phyloP scores from a whole-genome alignment of 2,329 filamentous ascomycete genomes.

The Aspergillus unguis region DNA sequence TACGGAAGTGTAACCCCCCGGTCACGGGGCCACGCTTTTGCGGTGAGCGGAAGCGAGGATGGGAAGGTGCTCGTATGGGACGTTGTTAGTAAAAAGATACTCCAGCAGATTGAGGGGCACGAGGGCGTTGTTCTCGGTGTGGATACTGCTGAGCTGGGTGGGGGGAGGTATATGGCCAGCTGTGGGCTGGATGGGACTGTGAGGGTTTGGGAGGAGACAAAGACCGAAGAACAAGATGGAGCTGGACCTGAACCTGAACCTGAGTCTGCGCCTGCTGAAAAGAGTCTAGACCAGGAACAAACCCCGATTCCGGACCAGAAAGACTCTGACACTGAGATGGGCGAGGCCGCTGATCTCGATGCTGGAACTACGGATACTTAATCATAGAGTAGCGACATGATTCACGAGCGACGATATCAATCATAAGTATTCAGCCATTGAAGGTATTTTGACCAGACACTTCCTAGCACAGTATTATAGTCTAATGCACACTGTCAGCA shows the following conservation, averaged over 20 bases:
- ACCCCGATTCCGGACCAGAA: not conserved
- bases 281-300: not conserved
- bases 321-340: slow-evolving; percentile 14
- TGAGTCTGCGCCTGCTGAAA: not conserved
- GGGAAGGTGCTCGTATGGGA: slow-evolving; percentile 87
- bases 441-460: too few relatives aligned
- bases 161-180: slow-evolving; percentile 54
- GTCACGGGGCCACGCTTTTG: slow-evolving; percentile 54
- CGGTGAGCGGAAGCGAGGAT: slow-evolving; percentile 83
- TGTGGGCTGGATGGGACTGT: slow-evolving; percentile 62
- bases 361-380: not conserved
- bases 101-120: slow-evolving; percentile 63
- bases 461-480: too few relatives aligned
- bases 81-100: slow-evolving; percentile 74
- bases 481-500: too few relatives aligned
- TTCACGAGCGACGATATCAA: not conserved
- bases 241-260: not conserved
- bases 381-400: not conserved
- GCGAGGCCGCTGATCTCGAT: slow-evolving; percentile 5
- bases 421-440: not conserved
- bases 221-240: not conserved
- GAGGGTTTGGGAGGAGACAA: slow-evolving; percentile 55
- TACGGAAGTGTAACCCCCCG: slow-evolving; percentile 44
- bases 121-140: slow-evolving; percentile 59
- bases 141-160: slow-evolving; percentile 55